Evolutionary conservation across 1,284 basidiomycete genomes (phyloP).

Genomic region (Irpex lacteus): DNA sequence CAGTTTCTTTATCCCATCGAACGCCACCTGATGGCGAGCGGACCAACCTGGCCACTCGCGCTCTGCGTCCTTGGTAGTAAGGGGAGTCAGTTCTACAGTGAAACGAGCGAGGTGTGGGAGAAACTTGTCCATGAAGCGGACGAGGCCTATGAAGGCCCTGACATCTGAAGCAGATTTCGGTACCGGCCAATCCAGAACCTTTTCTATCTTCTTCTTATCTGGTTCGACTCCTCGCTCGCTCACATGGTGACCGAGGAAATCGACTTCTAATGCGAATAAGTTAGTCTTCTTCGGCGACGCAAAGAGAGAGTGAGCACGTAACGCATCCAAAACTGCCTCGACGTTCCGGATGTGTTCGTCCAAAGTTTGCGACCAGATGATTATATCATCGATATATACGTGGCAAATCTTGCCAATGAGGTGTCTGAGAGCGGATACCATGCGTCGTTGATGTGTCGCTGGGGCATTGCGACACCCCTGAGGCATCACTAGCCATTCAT

Average conservation of each 20-base stretch:
- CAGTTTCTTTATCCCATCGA: slow-evolving; percentile 8
- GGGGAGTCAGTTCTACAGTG: slow-evolving; percentile 14
- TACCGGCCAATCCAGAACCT: slow-evolving; percentile 33
- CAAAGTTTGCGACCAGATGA: slow-evolving; percentile 23
- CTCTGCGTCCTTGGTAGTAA: slow-evolving; percentile 10
- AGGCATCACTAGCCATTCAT: slow-evolving; percentile 7
- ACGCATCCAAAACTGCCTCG: slow-evolving; percentile 24
- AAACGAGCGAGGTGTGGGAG: slow-evolving; percentile 32
- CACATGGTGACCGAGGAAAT: slow-evolving; percentile 26
- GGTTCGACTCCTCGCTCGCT: slow-evolving; percentile 18
- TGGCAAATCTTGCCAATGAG: slow-evolving; percentile 1
- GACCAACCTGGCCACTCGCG: neutral
- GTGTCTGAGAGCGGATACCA: neutral
- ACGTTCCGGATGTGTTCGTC: slow-evolving; percentile 35
- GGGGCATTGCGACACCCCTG: slow-evolving; percentile 5
- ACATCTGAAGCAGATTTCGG: slow-evolving; percentile 26
- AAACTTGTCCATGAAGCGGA: slow-evolving; percentile 33
- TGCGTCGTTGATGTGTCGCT: slow-evolving; percentile 2
- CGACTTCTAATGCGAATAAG: slow-evolving; percentile 16
- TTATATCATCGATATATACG: slow-evolving; percentile 4
- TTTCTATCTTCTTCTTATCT: slow-evolving; percentile 27
- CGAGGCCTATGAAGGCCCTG: slow-evolving; percentile 16
- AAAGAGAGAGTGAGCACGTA: slow-evolving; percentile 23
- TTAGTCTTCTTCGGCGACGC: slow-evolving; percentile 28
- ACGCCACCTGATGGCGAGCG: neutral